These are phyloP conservation scores for Trichosporon ovoides DNA, from an alignment of 1,284 basidiomycete genomes.

Conservation along the genomic window DNA sequence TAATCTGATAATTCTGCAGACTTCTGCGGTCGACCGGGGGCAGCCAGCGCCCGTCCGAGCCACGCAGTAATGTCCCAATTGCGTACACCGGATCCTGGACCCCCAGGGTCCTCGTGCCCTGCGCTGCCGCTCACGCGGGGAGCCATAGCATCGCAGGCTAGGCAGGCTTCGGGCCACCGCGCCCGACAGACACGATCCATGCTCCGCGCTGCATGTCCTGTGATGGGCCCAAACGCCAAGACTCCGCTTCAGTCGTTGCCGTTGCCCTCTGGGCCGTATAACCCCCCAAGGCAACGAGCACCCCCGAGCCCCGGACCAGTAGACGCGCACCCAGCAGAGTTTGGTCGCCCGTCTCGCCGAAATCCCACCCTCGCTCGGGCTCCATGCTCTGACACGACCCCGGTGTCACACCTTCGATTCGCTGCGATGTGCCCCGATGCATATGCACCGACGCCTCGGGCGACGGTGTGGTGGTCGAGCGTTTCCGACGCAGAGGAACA, in stretches of 20 bases:
- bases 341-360: slow-evolving; percentile 1
- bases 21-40: background rate
- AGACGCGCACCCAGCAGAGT: background rate
- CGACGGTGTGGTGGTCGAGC: background rate
- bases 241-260: background rate
- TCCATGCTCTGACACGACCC: too few species aligned
- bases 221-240: background rate
- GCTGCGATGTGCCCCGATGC: background rate
- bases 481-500: background rate
- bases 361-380: background rate
- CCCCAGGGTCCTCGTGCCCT: background rate
- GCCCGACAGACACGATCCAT: background rate
- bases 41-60: too few species aligned
- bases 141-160: background rate
- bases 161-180: slow-evolving; percentile 1
- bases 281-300: too few species aligned
- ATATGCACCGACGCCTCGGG: background rate
- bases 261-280: background rate
- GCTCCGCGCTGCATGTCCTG: background rate
- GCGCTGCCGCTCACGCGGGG: background rate
- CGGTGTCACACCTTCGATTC: background rate
- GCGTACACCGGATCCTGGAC: too few species aligned
- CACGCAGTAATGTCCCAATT: too few species aligned
- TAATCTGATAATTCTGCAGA: background rate
- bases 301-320: background rate